Percentiles rank a stretch among this genome's conserved stretches.
These are phyloP conservation scores for Fraxinus dipetala DNA, from an alignment of 305 asterid species.

Conservation along the genomic window DNA sequence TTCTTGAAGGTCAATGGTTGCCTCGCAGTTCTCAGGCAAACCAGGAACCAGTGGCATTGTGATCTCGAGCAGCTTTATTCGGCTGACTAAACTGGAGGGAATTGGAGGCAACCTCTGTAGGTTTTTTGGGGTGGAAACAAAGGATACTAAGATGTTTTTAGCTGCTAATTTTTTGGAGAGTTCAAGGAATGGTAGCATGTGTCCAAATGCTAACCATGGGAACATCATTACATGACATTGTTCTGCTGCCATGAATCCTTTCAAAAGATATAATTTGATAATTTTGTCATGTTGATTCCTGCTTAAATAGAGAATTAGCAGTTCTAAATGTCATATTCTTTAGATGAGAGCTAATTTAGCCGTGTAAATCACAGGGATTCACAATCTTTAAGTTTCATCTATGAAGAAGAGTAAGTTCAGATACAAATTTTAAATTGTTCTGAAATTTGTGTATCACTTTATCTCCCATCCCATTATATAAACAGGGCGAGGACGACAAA, in stretches of 20 bases:
- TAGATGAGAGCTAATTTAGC: background rate
- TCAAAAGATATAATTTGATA: background rate
- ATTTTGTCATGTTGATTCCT: background rate
- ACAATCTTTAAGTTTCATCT: background rate
- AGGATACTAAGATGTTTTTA: constrained; percentile 20
- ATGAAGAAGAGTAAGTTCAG: background rate
- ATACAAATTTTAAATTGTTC: background rate
- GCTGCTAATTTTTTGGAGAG: constrained; percentile 28
- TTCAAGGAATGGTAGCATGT: constrained; percentile 31
- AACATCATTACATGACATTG: constrained; percentile 29
- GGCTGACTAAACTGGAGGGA: constrained; percentile 20
- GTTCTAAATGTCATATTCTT: background rate
- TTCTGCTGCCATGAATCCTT: constrained; percentile 24
- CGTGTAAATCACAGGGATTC: background rate
- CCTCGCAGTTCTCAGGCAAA: constrained; percentile 40
- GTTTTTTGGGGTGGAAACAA: constrained; percentile 35
- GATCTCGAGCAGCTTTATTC: constrained; percentile 28
- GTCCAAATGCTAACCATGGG: constrained; percentile 38
- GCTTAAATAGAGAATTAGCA: constrained; percentile 7
- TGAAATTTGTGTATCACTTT: too few species aligned
- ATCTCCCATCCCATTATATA: too few species aligned
- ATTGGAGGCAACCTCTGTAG: constrained; percentile 34
- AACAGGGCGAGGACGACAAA: too few species aligned
- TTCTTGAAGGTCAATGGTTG: constrained; percentile 33
- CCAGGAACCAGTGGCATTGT: constrained; percentile 30